Evolutionary conservation across 2,329 filamentous ascomycete species (phyloP).

Genomic region (Lojkania enalia): DNA sequence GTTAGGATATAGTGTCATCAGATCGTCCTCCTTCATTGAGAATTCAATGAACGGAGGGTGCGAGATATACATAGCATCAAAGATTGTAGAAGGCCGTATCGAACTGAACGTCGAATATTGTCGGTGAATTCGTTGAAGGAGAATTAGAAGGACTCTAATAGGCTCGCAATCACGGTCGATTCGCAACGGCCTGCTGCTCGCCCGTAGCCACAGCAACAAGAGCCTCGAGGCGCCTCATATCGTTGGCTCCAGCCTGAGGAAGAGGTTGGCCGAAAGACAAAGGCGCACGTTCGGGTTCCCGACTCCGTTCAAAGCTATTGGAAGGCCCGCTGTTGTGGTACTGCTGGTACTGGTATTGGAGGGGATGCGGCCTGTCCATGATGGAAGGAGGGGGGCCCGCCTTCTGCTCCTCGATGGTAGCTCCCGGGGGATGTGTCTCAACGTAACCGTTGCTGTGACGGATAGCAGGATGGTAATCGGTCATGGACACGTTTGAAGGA

Average conservation of each 20-base stretch:
- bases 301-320: constrained; percentile 33
- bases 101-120: not conserved
- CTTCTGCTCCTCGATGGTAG: constrained; percentile 48
- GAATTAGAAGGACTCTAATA: too few species aligned
- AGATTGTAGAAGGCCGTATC: not conserved
- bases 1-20: constrained; percentile 15
- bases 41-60: not conserved
- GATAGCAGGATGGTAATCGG: constrained; percentile 58
- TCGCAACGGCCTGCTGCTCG: constrained; percentile 49
- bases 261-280: constrained; percentile 36
- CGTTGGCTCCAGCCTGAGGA: constrained; percentile 45
- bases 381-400: constrained; percentile 31
- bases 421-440: constrained; percentile 47
- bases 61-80: not conserved
- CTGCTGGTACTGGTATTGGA: constrained; percentile 33
- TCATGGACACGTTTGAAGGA: constrained; percentile 53
- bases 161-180: constrained; percentile 30
- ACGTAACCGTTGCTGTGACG: constrained; percentile 55
- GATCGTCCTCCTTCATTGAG: constrained; percentile 12
- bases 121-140: too few species aligned
- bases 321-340: constrained; percentile 36
- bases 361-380: constrained; percentile 42
- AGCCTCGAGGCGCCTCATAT: constrained; percentile 62
- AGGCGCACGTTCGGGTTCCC: constrained; percentile 35
- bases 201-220: constrained; percentile 68